Conservation (phyloP, 2,329 filamentous ascomycete species). For the Fusarium hostae region DNA sequence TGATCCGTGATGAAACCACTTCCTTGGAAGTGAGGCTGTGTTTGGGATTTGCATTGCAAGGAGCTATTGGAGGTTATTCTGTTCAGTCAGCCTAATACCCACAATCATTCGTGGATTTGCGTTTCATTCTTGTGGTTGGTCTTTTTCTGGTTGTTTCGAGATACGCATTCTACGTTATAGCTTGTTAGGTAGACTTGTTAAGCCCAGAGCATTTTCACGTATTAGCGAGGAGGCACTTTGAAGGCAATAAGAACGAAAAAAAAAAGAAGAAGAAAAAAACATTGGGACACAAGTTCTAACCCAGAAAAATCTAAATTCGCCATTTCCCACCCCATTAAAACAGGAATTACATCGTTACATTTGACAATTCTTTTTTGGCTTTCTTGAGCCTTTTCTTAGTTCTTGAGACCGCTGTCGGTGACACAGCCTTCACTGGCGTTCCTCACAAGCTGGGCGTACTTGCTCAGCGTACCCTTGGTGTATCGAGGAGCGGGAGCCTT, state of each 20-base stretch:
- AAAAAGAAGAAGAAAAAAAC: neutral
- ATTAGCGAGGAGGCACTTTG: neutral
- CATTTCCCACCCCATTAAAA: constrained; percentile 44
- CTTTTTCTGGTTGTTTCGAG: neutral
- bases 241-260: constrained; percentile 4
- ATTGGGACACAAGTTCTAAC: constrained; percentile 32
- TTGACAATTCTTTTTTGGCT: constrained; percentile 9
- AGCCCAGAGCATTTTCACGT: constrained; percentile 1
- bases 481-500: constrained; percentile 68
- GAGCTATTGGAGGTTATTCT: constrained; percentile 35
- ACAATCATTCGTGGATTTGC: constrained; percentile 19
- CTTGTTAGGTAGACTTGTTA: constrained; percentile 20
- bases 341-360: constrained; percentile 39
- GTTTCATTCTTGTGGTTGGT: neutral
- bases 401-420: constrained; percentile 57
- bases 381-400: constrained; percentile 21
- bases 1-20: neutral
- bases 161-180: constrained; percentile 2
- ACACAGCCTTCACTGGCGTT: constrained; percentile 70
- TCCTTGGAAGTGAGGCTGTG: neutral
- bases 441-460: constrained; percentile 72
- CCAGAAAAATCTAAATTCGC: constrained; percentile 42
- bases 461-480: constrained; percentile 73
- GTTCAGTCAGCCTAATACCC: constrained; percentile 24
- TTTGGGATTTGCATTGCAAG: constrained; percentile 40